Evolutionary conservation across 768 basidiomycete genomes (phyloP).

Genomic region (Cubamyces sp.): DNA sequence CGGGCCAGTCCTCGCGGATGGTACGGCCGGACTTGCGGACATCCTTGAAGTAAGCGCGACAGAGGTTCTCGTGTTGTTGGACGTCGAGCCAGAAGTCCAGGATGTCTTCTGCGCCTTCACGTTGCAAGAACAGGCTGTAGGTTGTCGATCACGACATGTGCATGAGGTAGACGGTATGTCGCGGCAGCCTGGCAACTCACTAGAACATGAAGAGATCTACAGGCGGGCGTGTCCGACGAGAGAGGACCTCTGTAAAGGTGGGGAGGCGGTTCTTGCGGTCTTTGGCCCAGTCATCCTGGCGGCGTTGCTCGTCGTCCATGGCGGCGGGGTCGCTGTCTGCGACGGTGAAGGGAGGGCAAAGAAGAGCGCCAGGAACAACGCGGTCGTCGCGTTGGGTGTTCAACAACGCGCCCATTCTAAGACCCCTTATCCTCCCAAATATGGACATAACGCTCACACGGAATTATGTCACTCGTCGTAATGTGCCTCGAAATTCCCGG

Average conservation of each 20-base stretch:
- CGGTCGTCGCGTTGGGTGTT: slow-evolving; percentile 23
- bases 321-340: slow-evolving; percentile 20
- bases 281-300: slow-evolving; percentile 74
- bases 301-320: slow-evolving; percentile 40
- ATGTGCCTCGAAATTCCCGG: slow-evolving; percentile 1
- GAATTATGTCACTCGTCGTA: not conserved
- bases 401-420: slow-evolving; percentile 17
- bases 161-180: slow-evolving; percentile 15
- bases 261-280: slow-evolving; percentile 78
- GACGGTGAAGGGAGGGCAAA: slow-evolving; percentile 14
- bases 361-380: slow-evolving; percentile 22
- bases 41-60: slow-evolving; percentile 99
- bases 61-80: slow-evolving; percentile 98
- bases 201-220: slow-evolving; percentile 99
- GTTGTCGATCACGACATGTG: slow-evolving; percentile 9
- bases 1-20: slow-evolving; percentile 97
- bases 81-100: slow-evolving; percentile 99
- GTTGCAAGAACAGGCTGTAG: slow-evolving; percentile 87
- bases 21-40: slow-evolving; percentile 91
- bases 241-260: slow-evolving; percentile 90
- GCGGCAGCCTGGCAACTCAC: slow-evolving; percentile 53
- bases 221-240: slow-evolving; percentile 87
- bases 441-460: slow-evolving; percentile 2
- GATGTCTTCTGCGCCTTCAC: slow-evolving; percentile 95
- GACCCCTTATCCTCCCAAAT: slow-evolving; percentile 8